A percentile compares a stretch with the other conserved stretches of the same genome.
These are phyloP conservation scores for Tephrocybe sp. DNA, from an alignment of 768 basidiomycete species.

Conservation along the genomic window DNA sequence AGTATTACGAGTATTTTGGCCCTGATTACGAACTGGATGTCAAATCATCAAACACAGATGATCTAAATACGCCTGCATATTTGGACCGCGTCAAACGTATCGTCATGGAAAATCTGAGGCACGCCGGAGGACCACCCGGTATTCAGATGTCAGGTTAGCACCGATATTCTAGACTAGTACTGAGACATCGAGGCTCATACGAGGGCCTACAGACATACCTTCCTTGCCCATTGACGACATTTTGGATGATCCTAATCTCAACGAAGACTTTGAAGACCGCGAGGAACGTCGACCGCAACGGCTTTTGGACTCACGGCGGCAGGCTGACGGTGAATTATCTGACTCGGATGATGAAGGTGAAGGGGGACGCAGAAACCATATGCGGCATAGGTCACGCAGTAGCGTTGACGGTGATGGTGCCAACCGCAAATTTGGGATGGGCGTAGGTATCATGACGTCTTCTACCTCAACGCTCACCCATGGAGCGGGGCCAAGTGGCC, in stretches of 20 bases:
- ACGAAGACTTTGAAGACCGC: slow-evolving; percentile 79
- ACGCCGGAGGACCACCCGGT: slow-evolving; percentile 86
- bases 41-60: slow-evolving; percentile 91
- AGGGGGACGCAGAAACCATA: slow-evolving; percentile 75
- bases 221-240: slow-evolving; percentile 79
- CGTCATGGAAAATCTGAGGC: slow-evolving; percentile 87
- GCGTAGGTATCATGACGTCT: slow-evolving; percentile 71
- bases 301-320: slow-evolving; percentile 77
- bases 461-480: slow-evolving; percentile 55
- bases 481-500: slow-evolving; percentile 76
- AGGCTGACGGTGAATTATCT: slow-evolving; percentile 86
- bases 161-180: neutral
- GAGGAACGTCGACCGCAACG: slow-evolving; percentile 77
- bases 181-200: slow-evolving; percentile 1
- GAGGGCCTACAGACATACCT: slow-evolving; percentile 66
- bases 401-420: slow-evolving; percentile 44
- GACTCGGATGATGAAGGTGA: slow-evolving; percentile 99
- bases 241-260: slow-evolving; percentile 78
- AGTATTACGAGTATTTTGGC: slow-evolving; percentile 99
- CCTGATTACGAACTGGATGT: slow-evolving; percentile 97
- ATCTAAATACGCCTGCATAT: slow-evolving; percentile 91
- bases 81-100: slow-evolving; percentile 91
- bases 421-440: slow-evolving; percentile 60
- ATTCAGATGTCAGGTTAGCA: slow-evolving; percentile 86
- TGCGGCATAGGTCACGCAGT: slow-evolving; percentile 55